Base-by-base conservation (phyloP, 352 stramenopile species). In the Globisporangium iwayamae region DNA sequence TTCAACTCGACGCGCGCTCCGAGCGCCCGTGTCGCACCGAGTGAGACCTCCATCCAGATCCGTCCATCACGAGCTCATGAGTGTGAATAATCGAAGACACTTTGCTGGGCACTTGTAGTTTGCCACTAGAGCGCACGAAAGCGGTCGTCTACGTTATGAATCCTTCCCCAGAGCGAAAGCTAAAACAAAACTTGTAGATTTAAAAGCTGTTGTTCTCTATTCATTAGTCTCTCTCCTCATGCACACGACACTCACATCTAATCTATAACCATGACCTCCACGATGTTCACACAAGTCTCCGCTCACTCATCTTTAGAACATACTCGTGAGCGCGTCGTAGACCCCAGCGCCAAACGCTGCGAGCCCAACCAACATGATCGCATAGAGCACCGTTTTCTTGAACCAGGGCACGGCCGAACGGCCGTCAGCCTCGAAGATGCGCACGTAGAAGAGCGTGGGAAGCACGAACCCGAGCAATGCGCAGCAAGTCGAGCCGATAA, bases 401-500 rank as follows among this genome's bases (percentile, higher is more conserved):
- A 75, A 48, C 25, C 65, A 62, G 8, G 56, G 65, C 5, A 67
- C 50, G 3, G 63, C 61, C 2, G 71, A 73, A 4, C 36, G 43
- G 9, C 63, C 43, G 20, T 88, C 79, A 20, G 79, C 71, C 7
- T 46, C 62, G 59, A 91, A 88, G 22, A 96, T 74, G 22, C 76
- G 58, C 30, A 96, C 51, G 70, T 97, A 83, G 76, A 97, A 97
- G 38, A 83, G 86, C 48, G 77, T 79, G 3, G 90, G 90, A 25
- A 98, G 70, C 56, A 97, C 89, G 66, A 97, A 97, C 34, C 86
- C 92, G 4, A 98, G 68, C 32, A 97, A 59, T 2, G 86, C 91
- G 65, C 92, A 98, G 66, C 94, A 96, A 38, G 85, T 96, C 10
- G 86, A 89, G 14, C 90, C 92, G 43, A 98, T 94, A 56, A 98